phyloP scores from a whole-genome alignment of 805 yeast genomes.

The Nakazawaea sp. region DNA sequence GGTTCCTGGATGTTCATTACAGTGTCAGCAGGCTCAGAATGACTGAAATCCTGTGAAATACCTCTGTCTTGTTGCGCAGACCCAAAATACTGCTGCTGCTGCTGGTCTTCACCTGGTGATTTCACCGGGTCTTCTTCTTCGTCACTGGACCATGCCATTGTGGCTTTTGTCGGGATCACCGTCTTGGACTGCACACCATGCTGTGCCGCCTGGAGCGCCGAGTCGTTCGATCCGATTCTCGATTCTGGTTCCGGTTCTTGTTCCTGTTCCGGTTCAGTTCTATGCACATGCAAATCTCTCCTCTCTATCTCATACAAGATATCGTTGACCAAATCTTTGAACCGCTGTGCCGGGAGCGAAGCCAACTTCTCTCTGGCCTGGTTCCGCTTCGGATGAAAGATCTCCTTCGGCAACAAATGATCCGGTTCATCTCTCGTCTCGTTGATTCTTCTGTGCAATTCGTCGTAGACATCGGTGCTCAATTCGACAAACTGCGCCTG shows the following conservation, averaged over 20 bases:
- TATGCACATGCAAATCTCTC: constrained; percentile 43
- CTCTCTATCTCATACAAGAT: constrained; percentile 82
- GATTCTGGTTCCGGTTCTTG: background rate
- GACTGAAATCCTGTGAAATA: background rate
- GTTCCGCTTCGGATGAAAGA: constrained; percentile 89
- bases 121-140: constrained; percentile 62
- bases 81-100: constrained; percentile 10
- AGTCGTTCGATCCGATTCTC: background rate
- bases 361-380: constrained; percentile 92
- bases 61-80: too few relatives aligned
- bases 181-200: constrained; percentile 53
- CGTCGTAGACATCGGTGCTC: constrained; percentile 93
- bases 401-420: constrained; percentile 59
- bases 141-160: constrained; percentile 83
- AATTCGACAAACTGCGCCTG: constrained; percentile 81
- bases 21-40: background rate
- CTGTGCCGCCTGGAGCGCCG: constrained; percentile 4
- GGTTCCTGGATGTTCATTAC: too few relatives aligned
- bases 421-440: constrained; percentile 54
- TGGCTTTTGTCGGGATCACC: constrained; percentile 80
- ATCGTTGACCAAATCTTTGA: constrained; percentile 87
- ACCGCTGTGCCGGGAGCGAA: constrained; percentile 71
- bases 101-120: constrained; percentile 18
- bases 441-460: constrained; percentile 68
- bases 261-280: background rate